Evolutionary conservation across 2,329 filamentous ascomycete genomes (phyloP).

Genomic region (Epichloe aotearoae): DNA sequence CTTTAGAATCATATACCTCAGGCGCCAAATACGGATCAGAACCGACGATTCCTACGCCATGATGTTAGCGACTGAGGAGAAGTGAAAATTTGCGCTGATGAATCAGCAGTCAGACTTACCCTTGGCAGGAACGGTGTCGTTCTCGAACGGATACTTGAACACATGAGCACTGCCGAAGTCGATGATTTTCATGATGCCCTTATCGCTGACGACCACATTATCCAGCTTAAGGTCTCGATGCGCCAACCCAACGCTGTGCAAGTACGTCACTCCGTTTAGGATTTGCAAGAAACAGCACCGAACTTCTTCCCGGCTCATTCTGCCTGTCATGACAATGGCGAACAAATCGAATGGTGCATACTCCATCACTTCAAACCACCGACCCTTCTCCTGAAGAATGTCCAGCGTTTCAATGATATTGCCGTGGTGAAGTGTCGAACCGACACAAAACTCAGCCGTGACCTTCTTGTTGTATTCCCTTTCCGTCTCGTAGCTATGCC

Average conservation of each 20-base stretch:
- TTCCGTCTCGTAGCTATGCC: constrained; percentile 85
- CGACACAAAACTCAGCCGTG: constrained; percentile 95
- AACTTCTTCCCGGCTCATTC: constrained; percentile 86
- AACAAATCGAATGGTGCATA: constrained; percentile 94
- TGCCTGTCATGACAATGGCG: constrained; percentile 97
- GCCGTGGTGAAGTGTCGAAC: constrained; percentile 89
- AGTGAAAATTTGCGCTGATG: not conserved
- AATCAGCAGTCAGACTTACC: constrained; percentile 13
- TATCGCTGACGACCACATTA: constrained; percentile 93
- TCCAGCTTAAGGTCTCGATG: constrained; percentile 94
- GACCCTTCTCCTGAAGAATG: constrained; percentile 84
- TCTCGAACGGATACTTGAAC: constrained; percentile 95
- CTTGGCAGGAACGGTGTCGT: constrained; percentile 33
- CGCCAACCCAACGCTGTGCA: constrained; percentile 88
- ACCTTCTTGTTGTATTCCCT: constrained; percentile 97
- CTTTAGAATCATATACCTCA: constrained; percentile 86
- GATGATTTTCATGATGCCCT: constrained; percentile 98
- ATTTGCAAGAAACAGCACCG: constrained; percentile 90
- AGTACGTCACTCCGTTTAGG: constrained; percentile 81
- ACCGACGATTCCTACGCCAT: constrained; percentile 47
- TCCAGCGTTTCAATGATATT: constrained; percentile 98
- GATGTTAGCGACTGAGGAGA: constrained; percentile 6
- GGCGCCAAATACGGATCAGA: constrained; percentile 93
- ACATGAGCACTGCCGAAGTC: constrained; percentile 97
- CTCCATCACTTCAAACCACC: constrained; percentile 99